Evolutionary conservation across 1,284 basidiomycete genomes (phyloP).

Genomic region (Trichosporon inkin): DNA sequence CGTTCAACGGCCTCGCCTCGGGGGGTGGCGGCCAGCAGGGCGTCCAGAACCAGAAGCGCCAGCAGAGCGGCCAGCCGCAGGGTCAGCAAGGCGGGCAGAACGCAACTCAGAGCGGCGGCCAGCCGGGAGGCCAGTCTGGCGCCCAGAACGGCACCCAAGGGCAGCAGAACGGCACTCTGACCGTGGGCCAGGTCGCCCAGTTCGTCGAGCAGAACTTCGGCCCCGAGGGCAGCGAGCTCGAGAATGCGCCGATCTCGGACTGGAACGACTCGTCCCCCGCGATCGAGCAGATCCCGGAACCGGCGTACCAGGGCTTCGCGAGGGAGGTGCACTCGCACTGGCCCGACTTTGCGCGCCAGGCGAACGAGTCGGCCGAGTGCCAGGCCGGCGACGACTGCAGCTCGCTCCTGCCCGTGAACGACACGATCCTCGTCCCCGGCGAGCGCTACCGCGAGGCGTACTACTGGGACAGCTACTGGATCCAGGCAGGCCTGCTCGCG

Average conservation of each 20-base stretch:
- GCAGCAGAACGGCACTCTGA: constrained; percentile 50
- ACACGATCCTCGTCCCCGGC: constrained; percentile 84
- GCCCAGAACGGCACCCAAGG: neutral
- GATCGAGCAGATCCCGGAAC: constrained; percentile 66
- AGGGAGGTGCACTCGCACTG: constrained; percentile 76
- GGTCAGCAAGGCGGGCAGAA: neutral
- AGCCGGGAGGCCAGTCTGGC: neutral
- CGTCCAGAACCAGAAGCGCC: neutral
- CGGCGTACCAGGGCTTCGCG: constrained; percentile 68
- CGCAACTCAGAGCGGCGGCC: too few species aligned
- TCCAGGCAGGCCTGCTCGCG: constrained; percentile 72
- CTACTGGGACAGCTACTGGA: constrained; percentile 62
- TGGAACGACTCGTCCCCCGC: constrained; percentile 65
- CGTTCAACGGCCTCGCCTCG: constrained; percentile 58
- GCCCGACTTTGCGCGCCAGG: constrained; percentile 65
- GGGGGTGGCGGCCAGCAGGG: constrained; percentile 36
- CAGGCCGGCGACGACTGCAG: constrained; percentile 57
- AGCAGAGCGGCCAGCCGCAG: neutral
- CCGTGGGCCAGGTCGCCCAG: constrained; percentile 53
- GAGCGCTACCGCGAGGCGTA: constrained; percentile 61
- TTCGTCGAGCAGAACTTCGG: constrained; percentile 71
- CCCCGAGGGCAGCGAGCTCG: constrained; percentile 72
- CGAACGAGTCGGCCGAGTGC: constrained; percentile 68
- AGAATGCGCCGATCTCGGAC: constrained; percentile 59
- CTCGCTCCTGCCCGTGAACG: constrained; percentile 78